Percentiles rank a stretch among this genome's conserved stretches.
phyloP scores from a whole-genome alignment of 768 basidiomycete species.

The Coprinopsis marcescibilis region DNA sequence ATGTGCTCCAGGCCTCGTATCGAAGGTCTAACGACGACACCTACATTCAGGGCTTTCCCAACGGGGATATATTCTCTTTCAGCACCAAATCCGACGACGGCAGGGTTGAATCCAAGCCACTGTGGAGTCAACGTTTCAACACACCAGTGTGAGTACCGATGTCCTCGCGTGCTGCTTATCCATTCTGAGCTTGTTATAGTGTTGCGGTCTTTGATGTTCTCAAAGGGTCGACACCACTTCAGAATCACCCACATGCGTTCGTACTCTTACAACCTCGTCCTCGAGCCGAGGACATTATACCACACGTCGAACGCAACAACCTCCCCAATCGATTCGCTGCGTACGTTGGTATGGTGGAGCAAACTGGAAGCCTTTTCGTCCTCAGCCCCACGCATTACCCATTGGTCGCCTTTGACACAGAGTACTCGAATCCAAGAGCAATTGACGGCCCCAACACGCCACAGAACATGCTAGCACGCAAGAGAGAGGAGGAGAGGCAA shows the following conservation, averaged over 20 bases:
- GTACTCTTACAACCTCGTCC: conserved; percentile 86
- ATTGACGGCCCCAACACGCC: conserved; percentile 5
- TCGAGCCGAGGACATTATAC: conserved; percentile 66
- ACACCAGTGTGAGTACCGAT: conserved; percentile 59
- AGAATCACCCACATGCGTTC: conserved; percentile 47
- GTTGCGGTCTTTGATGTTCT: conserved; percentile 83
- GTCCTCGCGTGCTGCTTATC: neutral
- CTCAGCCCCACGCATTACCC: conserved; percentile 82
- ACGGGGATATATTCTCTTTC: conserved; percentile 76
- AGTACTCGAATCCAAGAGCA: conserved; percentile 11
- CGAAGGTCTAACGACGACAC: conserved; percentile 68
- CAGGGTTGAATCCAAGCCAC: conserved; percentile 25
- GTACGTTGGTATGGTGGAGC: conserved; percentile 75
- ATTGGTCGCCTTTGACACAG: conserved; percentile 63
- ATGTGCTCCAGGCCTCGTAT: conserved; percentile 65
- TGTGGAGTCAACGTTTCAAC: conserved; percentile 58
- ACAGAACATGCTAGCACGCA: conserved; percentile 6
- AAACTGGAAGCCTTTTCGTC: conserved; percentile 72
- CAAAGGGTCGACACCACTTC: conserved; percentile 24
- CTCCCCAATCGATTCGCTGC: conserved; percentile 56
- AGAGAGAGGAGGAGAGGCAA: conserved; percentile 5
- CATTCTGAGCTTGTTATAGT: conserved; percentile 29
- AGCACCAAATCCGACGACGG: conserved; percentile 30
- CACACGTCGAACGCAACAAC: conserved; percentile 35
- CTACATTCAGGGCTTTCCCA: conserved; percentile 78